Conservation (phyloP, 2,329 filamentous ascomycete genomes). For the Microcera coccophila region DNA sequence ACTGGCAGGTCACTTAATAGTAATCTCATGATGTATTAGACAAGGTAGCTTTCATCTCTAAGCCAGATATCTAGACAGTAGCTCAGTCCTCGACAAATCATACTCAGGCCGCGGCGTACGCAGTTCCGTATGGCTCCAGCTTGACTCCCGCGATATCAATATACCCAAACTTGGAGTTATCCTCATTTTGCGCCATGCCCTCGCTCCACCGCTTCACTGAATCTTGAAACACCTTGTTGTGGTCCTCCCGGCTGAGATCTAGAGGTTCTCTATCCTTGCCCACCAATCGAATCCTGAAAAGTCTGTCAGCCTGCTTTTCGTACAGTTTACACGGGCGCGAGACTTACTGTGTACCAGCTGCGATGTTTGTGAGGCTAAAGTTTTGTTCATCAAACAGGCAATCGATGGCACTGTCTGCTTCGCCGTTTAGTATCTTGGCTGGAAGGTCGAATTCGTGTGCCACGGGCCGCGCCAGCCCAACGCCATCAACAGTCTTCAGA, state of each 20-base stretch:
- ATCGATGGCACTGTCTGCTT: conserved; percentile 42
- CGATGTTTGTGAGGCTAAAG: conserved; percentile 37
- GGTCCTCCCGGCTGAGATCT: conserved; percentile 48
- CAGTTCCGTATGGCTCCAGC: conserved; percentile 31
- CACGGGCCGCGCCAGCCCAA: conserved; percentile 49
- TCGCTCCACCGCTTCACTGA: conserved; percentile 29
- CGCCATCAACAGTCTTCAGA: conserved; percentile 53
- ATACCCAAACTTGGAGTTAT: conserved; percentile 31
- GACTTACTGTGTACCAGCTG: conserved; percentile 32
- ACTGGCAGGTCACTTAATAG: no score
- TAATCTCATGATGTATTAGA: no score
- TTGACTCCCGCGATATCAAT: conserved; percentile 30
- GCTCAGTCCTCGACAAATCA: no score
- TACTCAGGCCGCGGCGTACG: no score
- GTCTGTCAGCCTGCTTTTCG: not conserved
- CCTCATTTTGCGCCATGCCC: conserved; percentile 29
- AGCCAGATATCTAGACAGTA: no score
- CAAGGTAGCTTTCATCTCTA: no score
- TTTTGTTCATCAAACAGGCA: conserved; percentile 46
- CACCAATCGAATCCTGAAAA: conserved; percentile 29
- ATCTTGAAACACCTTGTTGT: conserved; percentile 27
- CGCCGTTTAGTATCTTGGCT: conserved; percentile 23
- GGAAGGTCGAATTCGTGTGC: conserved; percentile 16
- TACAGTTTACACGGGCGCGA: fast-evolving
- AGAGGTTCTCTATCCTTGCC: conserved; percentile 48